Evolutionary conservation across 495 filamentous ascomycete genomes (phyloP), one percentile per base, ranked within the genome.

Genomic region (Pyronema domesticum): DNA sequence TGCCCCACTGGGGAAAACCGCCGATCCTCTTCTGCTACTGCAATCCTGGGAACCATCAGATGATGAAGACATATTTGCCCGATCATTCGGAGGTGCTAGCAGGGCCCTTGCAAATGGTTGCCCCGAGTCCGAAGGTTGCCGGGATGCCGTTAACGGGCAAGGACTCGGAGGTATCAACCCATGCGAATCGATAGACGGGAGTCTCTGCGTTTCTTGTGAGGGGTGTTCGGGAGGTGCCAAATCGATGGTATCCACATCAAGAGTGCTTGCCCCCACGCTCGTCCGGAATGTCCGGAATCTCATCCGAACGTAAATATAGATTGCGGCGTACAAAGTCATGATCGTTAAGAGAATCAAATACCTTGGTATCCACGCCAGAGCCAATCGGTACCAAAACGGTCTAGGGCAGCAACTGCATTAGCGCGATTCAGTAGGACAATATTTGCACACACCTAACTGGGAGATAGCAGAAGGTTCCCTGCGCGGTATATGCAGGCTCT

Each of bases 361-460:
- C 33, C 83, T 73, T 34, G 83, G 83, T 13, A 80, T 71, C 83
- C 83, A 88, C 46, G 74, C 74, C 34, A 87, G 69, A 3, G 74
- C 76, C 34, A 81, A 68, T 37, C 79, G 73, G 57, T 78, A 80
- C 81, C 80, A 84, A 37, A 71, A 68, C n/a, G 72, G 72, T 18
- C 51, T 52, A 19, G 3, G 6, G n/a, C n/a, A 17, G 19, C 10
- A 8, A 54, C 30, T 18, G 35, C 40, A 11, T n/a, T 18, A 11
- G 17, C 51, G 7, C 3, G 48, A 17, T n/a, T 18, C 19, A 9
- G 11, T 40, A 8, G 17, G 19, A 23, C 6, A 30, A 2, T 30
- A 30, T 30, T 30, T 30, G 23, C 14, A 54, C 52, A 11, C 7
- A 54, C 52, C 75, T 69, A 10, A 76, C 69, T 7, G 83, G 80